Evolutionary conservation across 768 basidiomycete species (phyloP).

Genomic region (Termitomyces sp.): DNA sequence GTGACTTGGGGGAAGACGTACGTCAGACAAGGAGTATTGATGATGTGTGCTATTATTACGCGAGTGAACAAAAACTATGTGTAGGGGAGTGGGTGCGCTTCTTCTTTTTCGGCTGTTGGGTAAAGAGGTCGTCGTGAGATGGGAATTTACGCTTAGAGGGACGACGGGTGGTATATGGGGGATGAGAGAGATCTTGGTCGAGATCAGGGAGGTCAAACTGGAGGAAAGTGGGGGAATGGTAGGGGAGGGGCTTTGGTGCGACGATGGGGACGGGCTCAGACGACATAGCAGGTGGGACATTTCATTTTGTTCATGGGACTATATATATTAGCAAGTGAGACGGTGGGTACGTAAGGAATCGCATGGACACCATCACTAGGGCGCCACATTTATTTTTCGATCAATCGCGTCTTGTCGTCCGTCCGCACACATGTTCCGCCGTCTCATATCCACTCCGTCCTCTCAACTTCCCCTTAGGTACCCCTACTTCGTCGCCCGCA

Average conservation of each 20-base stretch:
- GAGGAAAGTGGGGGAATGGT: slow-evolving; percentile 64
- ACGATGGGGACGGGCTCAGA: slow-evolving; percentile 48
- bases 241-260: slow-evolving; percentile 64
- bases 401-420: slow-evolving; percentile 5
- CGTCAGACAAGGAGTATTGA: slow-evolving; percentile 6
- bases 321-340: slow-evolving; percentile 25
- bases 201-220: slow-evolving; percentile 63
- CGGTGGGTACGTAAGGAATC: slow-evolving; percentile 6
- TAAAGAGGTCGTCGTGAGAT: slow-evolving; percentile 11
- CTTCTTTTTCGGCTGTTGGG: slow-evolving; percentile 11
- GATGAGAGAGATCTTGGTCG: slow-evolving; percentile 65
- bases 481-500: slow-evolving; percentile 61
- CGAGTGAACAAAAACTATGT: slow-evolving; percentile 4
- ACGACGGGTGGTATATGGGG: slow-evolving; percentile 45
- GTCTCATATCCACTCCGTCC: slow-evolving; percentile 5
- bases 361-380: slow-evolving; percentile 8
- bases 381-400: slow-evolving; percentile 15
- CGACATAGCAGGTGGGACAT: too few relatives aligned
- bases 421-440: background rate
- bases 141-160: slow-evolving; percentile 46
- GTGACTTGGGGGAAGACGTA: background rate
- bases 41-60: slow-evolving; percentile 5
- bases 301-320: slow-evolving; percentile 16
- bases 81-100: slow-evolving; percentile 9
- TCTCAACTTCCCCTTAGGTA: slow-evolving; percentile 6